Evolutionary conservation across 192 early-diverging fungal genomes (phyloP), one percentile per base, ranked within the genome.

Genomic region (Podila minutissima): DNA sequence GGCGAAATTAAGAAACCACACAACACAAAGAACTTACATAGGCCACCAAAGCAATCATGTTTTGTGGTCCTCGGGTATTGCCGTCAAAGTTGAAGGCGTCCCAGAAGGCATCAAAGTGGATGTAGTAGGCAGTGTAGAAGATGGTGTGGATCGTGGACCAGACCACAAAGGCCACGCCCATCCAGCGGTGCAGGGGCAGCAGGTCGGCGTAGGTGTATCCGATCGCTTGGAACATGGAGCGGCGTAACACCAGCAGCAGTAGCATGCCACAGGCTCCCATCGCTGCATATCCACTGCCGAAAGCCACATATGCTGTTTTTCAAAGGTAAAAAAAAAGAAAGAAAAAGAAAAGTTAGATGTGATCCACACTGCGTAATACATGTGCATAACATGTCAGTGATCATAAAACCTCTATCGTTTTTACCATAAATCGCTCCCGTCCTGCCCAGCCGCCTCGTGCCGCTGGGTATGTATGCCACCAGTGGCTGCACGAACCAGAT

Each of bases 181-280:
- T 38, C 32, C 76, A 58, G 33, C 76, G 64, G 37, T 79, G 76
- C 20, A 79, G 17, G 2, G 76, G 76, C 29, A 79, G 28, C n/a
- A 79, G n/a, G 60, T 79, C 76, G 19, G 76, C 64, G 41, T 79
- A 79, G 11, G 76, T 79, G 41, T 60, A 79, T 0, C 76, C 76
- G 20, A 79, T 17, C 9, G 76, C 76, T 24, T 72, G 69, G 32
- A 79, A 60, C 76, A 79, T 79, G 13, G 76, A 79, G 3, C 76
- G 64, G n/a, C 76, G 58, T 0, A 79, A 66, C 5, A 79, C 64
- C 12, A 79, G 33, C 12, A 79, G 41, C 0, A 79, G 55, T 31
- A 79, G 66, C 53, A 79, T 59, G 0, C 64, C 76, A 29, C 76
- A 79, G 46, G 53, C 61, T 9, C 66, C 76, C 76, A 79, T 79